Evolutionary conservation across 768 basidiomycete genomes (phyloP).

Genomic region (Lactarius akahatsu): DNA sequence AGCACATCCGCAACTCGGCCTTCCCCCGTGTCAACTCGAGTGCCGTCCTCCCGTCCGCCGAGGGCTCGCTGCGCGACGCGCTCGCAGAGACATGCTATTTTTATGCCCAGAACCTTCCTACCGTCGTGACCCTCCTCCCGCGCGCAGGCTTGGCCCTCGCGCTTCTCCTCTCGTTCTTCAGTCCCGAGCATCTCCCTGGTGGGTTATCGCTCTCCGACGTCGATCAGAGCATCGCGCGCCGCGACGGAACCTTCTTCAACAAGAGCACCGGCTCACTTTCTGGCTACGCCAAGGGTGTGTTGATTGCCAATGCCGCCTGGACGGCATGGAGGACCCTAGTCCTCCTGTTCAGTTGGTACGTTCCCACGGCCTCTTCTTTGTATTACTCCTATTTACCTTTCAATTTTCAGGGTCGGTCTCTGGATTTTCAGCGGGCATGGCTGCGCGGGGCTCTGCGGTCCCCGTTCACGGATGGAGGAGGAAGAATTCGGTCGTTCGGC

Average conservation of each 20-base stretch:
- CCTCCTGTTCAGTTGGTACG: slow-evolving; percentile 67
- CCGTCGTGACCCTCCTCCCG: slow-evolving; percentile 78
- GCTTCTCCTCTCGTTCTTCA: slow-evolving; percentile 64
- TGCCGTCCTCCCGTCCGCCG: slow-evolving; percentile 26
- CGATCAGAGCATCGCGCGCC: slow-evolving; percentile 43
- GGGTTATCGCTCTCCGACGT: slow-evolving; percentile 47
- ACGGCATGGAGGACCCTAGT: slow-evolving; percentile 72
- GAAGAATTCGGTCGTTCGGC: slow-evolving; percentile 62
- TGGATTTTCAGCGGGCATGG: slow-evolving; percentile 77
- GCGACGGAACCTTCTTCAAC: slow-evolving; percentile 78
- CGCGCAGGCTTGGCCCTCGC: slow-evolving; percentile 75
- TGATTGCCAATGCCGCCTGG: slow-evolving; percentile 81
- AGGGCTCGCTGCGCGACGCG: slow-evolving; percentile 44
- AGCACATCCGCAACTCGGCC: slow-evolving; percentile 72
- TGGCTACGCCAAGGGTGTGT: slow-evolving; percentile 71
- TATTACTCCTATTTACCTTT: background rate
- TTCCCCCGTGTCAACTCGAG: slow-evolving; percentile 52
- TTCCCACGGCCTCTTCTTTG: background rate
- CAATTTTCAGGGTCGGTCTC: slow-evolving; percentile 58
- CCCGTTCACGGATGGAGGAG: slow-evolving; percentile 83
- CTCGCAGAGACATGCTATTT: slow-evolving; percentile 84
- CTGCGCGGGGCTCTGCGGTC: slow-evolving; percentile 82
- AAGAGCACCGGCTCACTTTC: slow-evolving; percentile 63
- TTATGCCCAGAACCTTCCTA: slow-evolving; percentile 83
- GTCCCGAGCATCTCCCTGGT: slow-evolving; percentile 43